Percentiles rank a stretch among this genome's conserved stretches.
Evolutionary conservation across 73 alveolate species (phyloP).

Genomic region (Paramecium pentaurelia): DNA sequence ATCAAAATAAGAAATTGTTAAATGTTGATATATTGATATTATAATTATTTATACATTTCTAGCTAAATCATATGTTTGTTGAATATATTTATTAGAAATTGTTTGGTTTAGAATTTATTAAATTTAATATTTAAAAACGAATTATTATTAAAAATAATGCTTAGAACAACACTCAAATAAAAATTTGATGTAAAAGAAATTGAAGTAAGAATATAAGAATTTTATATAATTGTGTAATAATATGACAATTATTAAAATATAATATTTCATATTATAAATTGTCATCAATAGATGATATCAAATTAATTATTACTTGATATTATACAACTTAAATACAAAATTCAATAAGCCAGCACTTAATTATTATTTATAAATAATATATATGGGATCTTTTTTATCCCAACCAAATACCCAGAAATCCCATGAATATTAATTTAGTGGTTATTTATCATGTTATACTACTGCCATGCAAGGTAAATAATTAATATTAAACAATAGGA

Average conservation of each 20-base stretch:
- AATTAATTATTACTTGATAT: background rate
- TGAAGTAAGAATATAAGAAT: background rate
- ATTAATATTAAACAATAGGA: background rate
- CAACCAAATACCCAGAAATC: background rate
- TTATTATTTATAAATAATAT: background rate
- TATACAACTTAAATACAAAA: background rate
- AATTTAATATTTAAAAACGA: background rate
- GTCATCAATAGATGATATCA: background rate
- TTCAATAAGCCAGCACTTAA: background rate
- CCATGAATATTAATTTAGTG: background rate
- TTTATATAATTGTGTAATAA: background rate
- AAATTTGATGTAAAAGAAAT: background rate
- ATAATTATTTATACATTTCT: background rate
- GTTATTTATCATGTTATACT: background rate
- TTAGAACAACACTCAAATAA: background rate
- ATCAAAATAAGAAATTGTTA: background rate
- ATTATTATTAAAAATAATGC: background rate
- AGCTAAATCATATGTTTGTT: too few species aligned
- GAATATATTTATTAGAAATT: background rate
- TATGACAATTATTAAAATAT: background rate
- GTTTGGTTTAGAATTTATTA: background rate
- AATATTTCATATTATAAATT: background rate
- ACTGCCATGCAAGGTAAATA: background rate
- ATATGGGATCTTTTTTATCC: background rate
- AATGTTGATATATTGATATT: background rate